Evolutionary conservation across 148 eudicot genomes (phyloP).

Genomic region (Agrostemma githago): DNA sequence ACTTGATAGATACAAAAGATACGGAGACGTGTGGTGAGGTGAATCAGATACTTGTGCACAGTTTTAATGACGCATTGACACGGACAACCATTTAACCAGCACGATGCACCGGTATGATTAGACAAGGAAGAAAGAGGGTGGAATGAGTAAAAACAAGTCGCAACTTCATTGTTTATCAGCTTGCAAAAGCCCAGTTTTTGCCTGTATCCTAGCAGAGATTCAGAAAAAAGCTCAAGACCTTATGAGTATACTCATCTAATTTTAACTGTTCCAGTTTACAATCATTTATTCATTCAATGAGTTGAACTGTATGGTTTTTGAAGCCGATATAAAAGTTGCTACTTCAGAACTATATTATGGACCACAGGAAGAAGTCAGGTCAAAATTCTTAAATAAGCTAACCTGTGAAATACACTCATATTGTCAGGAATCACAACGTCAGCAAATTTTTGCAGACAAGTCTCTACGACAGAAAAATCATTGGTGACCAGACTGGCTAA

Average conservation of each 20-base stretch:
- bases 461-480: slow-evolving; percentile 80
- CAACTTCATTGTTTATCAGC: background rate
- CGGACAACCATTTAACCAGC: background rate
- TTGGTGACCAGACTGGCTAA: slow-evolving; percentile 62
- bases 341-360: background rate
- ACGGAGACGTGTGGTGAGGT: background rate
- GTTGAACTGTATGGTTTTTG: background rate
- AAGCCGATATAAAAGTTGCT: slow-evolving; percentile 5
- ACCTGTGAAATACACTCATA: slow-evolving; percentile 72
- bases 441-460: slow-evolving; percentile 47
- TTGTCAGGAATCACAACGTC: slow-evolving; percentile 62
- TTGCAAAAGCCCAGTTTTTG: background rate
- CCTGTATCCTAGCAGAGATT: background rate
- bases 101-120: background rate
- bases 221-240: background rate
- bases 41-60: background rate
- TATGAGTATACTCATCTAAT: background rate
- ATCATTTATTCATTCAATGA: background rate
- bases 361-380: background rate
- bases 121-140: background rate
- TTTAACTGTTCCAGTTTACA: background rate
- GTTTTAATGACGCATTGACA: background rate
- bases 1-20: background rate
- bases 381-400: slow-evolving; percentile 17
- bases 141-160: background rate